phyloP scores from a whole-genome alignment of 176 grass and related monocot genomes.

The Canna indica region DNA sequence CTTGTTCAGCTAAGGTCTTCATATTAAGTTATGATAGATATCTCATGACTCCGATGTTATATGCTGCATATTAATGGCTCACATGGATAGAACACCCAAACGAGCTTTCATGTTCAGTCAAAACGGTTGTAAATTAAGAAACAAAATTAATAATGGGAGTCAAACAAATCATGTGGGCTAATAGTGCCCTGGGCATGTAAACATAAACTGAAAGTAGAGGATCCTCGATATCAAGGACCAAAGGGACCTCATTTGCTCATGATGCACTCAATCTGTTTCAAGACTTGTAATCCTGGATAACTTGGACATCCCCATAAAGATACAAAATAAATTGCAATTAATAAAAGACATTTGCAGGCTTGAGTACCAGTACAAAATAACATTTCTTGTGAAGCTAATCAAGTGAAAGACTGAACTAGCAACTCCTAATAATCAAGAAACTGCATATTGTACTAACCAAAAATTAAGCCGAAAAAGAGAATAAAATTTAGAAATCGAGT shows the following conservation, averaged over 20 bases:
- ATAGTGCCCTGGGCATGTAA: too few relatives aligned
- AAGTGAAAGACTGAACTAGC: too few relatives aligned
- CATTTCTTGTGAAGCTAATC: too few relatives aligned
- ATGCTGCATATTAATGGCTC: background rate
- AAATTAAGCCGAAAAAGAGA: background rate
- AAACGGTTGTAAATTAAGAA: background rate
- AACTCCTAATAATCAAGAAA: too few relatives aligned
- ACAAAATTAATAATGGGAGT: too few relatives aligned
- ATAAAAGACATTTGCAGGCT: too few relatives aligned
- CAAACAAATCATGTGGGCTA: too few relatives aligned
- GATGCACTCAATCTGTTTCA: background rate
- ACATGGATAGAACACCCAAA: background rate
- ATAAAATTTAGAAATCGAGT: background rate
- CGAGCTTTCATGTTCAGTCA: background rate
- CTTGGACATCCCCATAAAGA: background rate
- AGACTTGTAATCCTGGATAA: background rate
- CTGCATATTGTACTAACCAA: too few relatives aligned
- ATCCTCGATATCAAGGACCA: background rate
- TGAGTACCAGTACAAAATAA: too few relatives aligned
- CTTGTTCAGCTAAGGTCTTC: background rate
- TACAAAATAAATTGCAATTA: background rate
- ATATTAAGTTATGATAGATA: background rate
- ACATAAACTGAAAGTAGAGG: too few relatives aligned
- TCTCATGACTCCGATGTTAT: background rate
- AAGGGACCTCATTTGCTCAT: background rate